Conservation (phyloP, 2,329 filamentous ascomycete genomes). For the Diaporthe citri region DNA sequence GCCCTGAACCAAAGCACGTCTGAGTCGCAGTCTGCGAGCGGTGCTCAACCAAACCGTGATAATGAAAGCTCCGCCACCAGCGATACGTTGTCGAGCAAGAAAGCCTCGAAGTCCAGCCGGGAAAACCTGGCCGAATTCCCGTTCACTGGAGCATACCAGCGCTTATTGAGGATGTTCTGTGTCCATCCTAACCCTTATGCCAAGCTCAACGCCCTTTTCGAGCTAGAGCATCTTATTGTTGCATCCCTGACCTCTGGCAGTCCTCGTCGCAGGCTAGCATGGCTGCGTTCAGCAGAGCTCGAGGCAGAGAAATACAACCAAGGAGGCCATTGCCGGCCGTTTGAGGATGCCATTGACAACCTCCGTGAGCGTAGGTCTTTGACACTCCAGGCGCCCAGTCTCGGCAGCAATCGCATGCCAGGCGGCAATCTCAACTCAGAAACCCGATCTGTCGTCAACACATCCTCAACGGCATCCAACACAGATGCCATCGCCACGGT, state of each 20-base stretch:
- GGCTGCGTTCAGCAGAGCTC: slow-evolving; percentile 48
- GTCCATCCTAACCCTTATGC: slow-evolving; percentile 88
- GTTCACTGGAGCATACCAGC: slow-evolving; percentile 83
- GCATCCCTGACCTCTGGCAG: slow-evolving; percentile 76
- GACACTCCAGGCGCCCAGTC: slow-evolving; percentile 57
- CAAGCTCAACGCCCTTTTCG: slow-evolving; percentile 86
- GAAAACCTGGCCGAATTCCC: slow-evolving; percentile 73
- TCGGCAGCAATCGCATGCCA: slow-evolving; percentile 41
- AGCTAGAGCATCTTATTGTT: slow-evolving; percentile 85
- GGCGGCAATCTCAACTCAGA: slow-evolving; percentile 53
- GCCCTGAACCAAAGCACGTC: slow-evolving; percentile 47
- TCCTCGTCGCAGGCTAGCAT: slow-evolving; percentile 53
- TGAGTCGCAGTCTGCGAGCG: slow-evolving; percentile 42
- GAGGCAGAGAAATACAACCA: slow-evolving; percentile 37
- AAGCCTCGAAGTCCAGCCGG: slow-evolving; percentile 43
- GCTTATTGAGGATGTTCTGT: slow-evolving; percentile 86
- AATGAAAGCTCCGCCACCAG: slow-evolving; percentile 57
- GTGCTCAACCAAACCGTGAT: slow-evolving; percentile 38
- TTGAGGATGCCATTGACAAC: slow-evolving; percentile 78
- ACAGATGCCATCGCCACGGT: slow-evolving; percentile 76
- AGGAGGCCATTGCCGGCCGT: slow-evolving; percentile 56
- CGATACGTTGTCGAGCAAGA: slow-evolving; percentile 52
- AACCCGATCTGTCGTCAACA: slow-evolving; percentile 60
- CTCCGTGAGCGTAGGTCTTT: slow-evolving; percentile 77
- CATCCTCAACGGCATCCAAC: slow-evolving; percentile 59